Evolutionary conservation across 2,329 filamentous ascomycete genomes (phyloP).

Genomic region (Aurifilum marmelostoma): DNA sequence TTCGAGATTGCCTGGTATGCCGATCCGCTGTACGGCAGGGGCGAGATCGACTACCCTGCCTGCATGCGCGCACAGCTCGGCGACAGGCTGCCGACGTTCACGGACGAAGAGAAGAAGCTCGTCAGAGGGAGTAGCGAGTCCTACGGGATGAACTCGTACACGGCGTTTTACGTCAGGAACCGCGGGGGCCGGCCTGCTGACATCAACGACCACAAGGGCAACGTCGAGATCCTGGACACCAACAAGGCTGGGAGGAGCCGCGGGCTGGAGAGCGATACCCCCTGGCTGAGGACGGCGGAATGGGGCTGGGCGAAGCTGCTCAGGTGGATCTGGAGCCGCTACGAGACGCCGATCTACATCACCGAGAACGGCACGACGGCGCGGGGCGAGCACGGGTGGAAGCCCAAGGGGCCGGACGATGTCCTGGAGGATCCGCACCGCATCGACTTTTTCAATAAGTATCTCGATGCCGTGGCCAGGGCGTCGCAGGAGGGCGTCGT

Average conservation of each 20-base stretch:
- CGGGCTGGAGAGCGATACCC: conserved; percentile 43
- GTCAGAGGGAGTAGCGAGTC: conserved; percentile 43
- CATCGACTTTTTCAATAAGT: conserved; percentile 44
- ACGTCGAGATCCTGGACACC: conserved; percentile 41
- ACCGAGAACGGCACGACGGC: conserved; percentile 49
- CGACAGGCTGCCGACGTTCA: conserved; percentile 43
- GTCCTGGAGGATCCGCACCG: conserved; percentile 44
- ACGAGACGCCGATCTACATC: conserved; percentile 46
- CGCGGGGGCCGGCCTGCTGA: conserved; percentile 39
- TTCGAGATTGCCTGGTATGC: conserved; percentile 49
- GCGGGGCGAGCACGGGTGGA: conserved; percentile 42
- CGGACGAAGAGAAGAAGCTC: conserved; percentile 43
- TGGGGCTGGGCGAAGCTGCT: conserved; percentile 44
- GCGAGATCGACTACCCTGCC: conserved; percentile 44
- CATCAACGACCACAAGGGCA: conserved; percentile 45
- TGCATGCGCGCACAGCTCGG: conserved; percentile 45
- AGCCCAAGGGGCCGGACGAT: conserved; percentile 37
- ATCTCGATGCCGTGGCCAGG: conserved; percentile 43
- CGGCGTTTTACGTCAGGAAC: conserved; percentile 43
- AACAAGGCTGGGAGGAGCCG: conserved; percentile 41
- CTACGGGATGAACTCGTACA: conserved; percentile 50
- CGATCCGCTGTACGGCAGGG: conserved; percentile 43
- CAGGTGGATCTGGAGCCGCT: conserved; percentile 46
- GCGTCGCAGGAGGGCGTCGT: conserved; percentile 43
- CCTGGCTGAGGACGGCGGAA: conserved; percentile 44